Percentiles rank a stretch among this genome's conserved stretches.
These are phyloP conservation scores for Dictyostelium intermedium DNA, from an alignment of 78 protist genomes.

Conservation along the genomic window DNA sequence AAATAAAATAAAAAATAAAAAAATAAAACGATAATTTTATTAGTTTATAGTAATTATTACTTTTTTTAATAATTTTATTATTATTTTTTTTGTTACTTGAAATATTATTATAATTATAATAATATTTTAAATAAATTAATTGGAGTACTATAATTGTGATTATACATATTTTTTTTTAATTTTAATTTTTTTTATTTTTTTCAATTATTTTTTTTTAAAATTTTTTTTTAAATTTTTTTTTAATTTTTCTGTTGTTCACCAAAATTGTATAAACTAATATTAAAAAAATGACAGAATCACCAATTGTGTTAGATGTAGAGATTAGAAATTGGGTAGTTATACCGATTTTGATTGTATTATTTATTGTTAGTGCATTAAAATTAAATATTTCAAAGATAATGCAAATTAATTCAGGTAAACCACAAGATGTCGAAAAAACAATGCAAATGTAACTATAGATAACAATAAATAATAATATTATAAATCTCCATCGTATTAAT, in stretches of 20 bases:
- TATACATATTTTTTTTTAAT: neutral
- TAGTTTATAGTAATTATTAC: no score
- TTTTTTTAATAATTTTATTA: no score
- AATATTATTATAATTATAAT: no score
- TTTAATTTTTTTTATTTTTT: neutral
- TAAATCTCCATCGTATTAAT: no score
- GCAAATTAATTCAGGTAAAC: constrained; percentile 46
- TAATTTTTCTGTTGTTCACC: neutral
- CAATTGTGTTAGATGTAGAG: constrained; percentile 66
- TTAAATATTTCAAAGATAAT: constrained; percentile 66
- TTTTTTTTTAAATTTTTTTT: neutral
- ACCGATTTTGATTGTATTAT: constrained; percentile 87
- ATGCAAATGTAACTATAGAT: neutral
- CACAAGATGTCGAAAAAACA: constrained; percentile 34
- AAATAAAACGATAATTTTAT: no score
- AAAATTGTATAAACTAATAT: neutral
- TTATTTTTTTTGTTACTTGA: no score
- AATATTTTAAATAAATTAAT: no score
- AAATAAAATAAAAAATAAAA: no score
- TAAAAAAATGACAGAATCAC: constrained; percentile 26
- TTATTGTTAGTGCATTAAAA: constrained; percentile 83
- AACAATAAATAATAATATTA: neutral
- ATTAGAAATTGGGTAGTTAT: constrained; percentile 89
- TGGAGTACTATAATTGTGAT: no score
- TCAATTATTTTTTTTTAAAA: neutral